These are phyloP conservation scores for Oryza longistaminata DNA, from an alignment of 176 grass and related monocot species.

Conservation along the genomic window DNA sequence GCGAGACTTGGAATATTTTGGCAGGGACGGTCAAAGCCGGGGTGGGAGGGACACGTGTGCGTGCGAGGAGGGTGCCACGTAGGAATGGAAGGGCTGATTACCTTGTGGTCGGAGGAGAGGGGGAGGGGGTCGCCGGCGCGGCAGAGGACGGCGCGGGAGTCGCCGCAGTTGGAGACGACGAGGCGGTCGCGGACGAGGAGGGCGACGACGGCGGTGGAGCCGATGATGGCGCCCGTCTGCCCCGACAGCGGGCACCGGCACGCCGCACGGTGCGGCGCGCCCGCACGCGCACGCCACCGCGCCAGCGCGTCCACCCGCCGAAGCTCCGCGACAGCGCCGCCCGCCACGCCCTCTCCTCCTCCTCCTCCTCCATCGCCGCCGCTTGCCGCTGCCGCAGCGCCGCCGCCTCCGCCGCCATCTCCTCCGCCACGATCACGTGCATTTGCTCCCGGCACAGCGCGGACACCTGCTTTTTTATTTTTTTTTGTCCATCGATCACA, in stretches of 20 bases:
- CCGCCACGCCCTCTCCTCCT: slow-evolving; percentile 45
- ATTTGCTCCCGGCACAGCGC: slow-evolving; percentile 70
- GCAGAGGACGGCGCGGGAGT: slow-evolving; percentile 80
- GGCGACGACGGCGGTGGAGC: slow-evolving; percentile 82
- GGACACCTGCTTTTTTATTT: slow-evolving; percentile 48
- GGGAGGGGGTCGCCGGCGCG: slow-evolving; percentile 45
- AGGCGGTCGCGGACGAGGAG: slow-evolving; percentile 49
- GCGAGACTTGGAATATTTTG: background rate
- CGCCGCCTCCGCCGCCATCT: slow-evolving; percentile 36
- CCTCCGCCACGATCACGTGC: slow-evolving; percentile 65
- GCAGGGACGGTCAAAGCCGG: background rate
- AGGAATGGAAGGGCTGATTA: background rate
- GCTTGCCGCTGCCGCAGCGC: background rate
- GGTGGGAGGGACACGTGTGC: background rate
- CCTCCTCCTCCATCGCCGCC: background rate
- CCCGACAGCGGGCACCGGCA: slow-evolving; percentile 58
- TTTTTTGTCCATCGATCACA: no score
- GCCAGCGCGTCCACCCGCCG: slow-evolving; percentile 66
- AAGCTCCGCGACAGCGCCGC: slow-evolving; percentile 49
- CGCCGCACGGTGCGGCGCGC: background rate
- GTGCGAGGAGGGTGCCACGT: background rate
- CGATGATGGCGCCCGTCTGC: slow-evolving; percentile 52
- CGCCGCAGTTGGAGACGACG: slow-evolving; percentile 84
- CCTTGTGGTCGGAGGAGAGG: slow-evolving; percentile 92
- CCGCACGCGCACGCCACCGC: slow-evolving; percentile 73